Conservation (phyloP, 2,329 filamentous ascomycete species). For the Cephalotrichum gorgonifer region DNA sequence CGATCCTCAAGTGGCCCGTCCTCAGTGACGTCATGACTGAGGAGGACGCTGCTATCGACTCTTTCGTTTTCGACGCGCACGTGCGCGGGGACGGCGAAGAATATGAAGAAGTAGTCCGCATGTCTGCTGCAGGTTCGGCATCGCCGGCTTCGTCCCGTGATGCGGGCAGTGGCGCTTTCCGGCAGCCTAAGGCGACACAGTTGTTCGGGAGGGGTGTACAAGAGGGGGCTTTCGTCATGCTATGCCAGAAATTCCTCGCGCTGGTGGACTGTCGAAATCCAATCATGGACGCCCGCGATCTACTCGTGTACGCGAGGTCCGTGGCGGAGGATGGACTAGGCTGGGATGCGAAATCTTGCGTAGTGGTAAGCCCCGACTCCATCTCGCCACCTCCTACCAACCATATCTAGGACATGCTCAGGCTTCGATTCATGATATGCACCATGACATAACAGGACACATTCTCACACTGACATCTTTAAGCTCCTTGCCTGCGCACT, state of each 20-base stretch:
- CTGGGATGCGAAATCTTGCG: slow-evolving; percentile 12
- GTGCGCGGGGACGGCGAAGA: slow-evolving; percentile 1
- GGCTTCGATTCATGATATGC: too few relatives aligned
- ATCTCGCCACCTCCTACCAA: background rate
- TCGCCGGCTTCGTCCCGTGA: background rate
- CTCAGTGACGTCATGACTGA: slow-evolving; percentile 5
- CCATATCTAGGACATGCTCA: background rate
- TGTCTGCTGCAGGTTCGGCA: background rate
- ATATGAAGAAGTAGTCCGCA: background rate
- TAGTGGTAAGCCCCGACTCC: slow-evolving; percentile 10
- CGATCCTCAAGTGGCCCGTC: slow-evolving; percentile 8
- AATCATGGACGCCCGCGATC: slow-evolving; percentile 11
- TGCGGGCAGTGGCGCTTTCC: too few relatives aligned
- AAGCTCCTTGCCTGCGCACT: slow-evolving; percentile 5
- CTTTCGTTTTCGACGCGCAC: slow-evolving; percentile 6
- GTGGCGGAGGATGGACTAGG: slow-evolving; percentile 10
- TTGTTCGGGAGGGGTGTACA: background rate
- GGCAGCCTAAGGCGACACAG: background rate
- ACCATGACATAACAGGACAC: background rate
- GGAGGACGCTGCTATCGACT: slow-evolving; percentile 7
- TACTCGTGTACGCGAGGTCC: slow-evolving; percentile 10
- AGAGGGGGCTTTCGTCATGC: slow-evolving; percentile 5
- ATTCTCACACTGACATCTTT: background rate
- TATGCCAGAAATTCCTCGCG: slow-evolving; percentile 11
- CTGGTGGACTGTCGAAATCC: slow-evolving; percentile 13